Evolutionary conservation across 805 yeast genomes (phyloP).

Genomic region (Kodamaea leandrae): DNA sequence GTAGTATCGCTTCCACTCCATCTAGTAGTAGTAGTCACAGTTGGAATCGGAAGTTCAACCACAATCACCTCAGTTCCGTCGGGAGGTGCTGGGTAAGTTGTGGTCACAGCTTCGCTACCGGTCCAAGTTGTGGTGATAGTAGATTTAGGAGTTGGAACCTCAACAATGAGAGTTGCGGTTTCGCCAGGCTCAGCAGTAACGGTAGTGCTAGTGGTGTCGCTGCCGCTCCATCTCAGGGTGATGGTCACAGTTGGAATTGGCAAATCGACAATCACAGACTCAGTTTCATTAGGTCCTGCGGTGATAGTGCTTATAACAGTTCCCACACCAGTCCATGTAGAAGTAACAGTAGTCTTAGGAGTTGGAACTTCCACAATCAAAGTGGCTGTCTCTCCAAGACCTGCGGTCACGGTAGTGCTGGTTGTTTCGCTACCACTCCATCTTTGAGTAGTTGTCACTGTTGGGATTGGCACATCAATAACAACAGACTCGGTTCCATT

Average conservation of each 20-base stretch:
- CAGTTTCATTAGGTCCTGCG: conserved; percentile 11
- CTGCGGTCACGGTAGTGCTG: conserved; percentile 10
- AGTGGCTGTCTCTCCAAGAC: conserved; percentile 8
- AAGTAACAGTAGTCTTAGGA: conserved; percentile 6
- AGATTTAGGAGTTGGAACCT: conserved; percentile 8
- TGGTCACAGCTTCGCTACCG: conserved; percentile 2
- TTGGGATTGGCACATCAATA: conserved; percentile 14
- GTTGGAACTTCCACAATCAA: conserved; percentile 13
- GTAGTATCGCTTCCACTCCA: conserved; percentile 3
- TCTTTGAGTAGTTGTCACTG: conserved; percentile 4
- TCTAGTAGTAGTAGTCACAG: neutral
- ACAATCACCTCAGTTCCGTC: conserved; percentile 12
- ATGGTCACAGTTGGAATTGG: conserved; percentile 9
- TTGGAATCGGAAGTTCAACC: conserved; percentile 6
- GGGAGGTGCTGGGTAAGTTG: conserved; percentile 2
- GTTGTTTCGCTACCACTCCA: conserved; percentile 8
- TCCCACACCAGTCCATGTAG: conserved; percentile 10
- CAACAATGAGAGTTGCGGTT: conserved; percentile 6
- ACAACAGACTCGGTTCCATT: conserved; percentile 12
- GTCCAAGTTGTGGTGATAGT: conserved; percentile 16
- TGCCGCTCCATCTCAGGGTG: conserved; percentile 11
- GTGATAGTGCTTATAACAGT: conserved; percentile 13
- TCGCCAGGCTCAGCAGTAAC: conserved; percentile 14
- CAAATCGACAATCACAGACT: conserved; percentile 12
- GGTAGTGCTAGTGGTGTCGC: conserved; percentile 22